These are phyloP conservation scores for Penicillium olsonii DNA, from an alignment of 2,329 filamentous ascomycete genomes.

Conservation along the genomic window DNA sequence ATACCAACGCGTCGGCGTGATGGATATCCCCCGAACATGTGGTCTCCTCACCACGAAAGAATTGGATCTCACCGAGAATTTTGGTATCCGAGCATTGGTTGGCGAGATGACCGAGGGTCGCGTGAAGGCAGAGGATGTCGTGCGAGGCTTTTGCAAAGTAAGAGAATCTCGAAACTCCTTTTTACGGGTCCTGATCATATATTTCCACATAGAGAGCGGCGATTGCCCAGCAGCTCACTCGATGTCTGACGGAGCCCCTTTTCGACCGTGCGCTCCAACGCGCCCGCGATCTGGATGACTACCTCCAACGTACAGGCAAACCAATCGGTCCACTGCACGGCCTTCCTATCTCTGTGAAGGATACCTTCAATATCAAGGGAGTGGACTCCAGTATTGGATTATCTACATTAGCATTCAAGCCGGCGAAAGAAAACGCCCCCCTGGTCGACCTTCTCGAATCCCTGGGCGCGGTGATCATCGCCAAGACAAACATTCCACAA, in stretches of 20 bases:
- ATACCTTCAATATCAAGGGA: conserved; percentile 51
- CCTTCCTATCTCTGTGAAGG: conserved; percentile 58
- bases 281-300: conserved; percentile 51
- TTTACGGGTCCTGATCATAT: not conserved
- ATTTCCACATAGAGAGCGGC: conserved; percentile 34
- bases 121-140: conserved; percentile 49
- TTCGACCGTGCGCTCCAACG: conserved; percentile 52
- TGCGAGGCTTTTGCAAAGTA: conserved; percentile 57
- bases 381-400: conserved; percentile 60
- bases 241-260: conserved; percentile 57
- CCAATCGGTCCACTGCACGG: conserved; percentile 63
- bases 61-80: conserved; percentile 57
- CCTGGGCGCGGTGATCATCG: conserved; percentile 67
- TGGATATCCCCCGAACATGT: conserved; percentile 54
- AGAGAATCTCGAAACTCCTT: not conserved
- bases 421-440: conserved; percentile 57
- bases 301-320: conserved; percentile 41
- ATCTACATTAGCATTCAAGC: conserved; percentile 60
- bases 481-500: conserved; percentile 70
- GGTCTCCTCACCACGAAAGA: conserved; percentile 55
- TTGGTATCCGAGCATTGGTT: conserved; percentile 47
- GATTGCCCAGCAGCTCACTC: conserved; percentile 44
- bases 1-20: conserved; percentile 42
- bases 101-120: conserved; percentile 34
- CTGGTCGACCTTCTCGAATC: conserved; percentile 60